A percentile compares a stretch with the other conserved stretches of the same genome.
Evolutionary conservation across 768 basidiomycete species (phyloP).

Genomic region (Basidioascus undulatus): DNA sequence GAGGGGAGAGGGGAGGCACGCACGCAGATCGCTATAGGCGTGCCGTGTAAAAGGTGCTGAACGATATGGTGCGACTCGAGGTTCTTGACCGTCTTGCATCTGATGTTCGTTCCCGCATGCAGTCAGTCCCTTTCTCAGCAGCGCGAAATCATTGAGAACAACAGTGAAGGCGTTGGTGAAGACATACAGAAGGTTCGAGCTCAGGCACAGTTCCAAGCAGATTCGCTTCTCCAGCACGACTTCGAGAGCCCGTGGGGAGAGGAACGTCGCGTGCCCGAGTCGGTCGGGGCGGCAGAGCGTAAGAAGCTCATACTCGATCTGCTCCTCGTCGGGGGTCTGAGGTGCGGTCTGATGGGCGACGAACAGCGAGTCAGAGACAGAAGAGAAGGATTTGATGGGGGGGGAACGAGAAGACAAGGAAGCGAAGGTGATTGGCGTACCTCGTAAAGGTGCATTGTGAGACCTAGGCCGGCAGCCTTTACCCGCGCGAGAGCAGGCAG

Average conservation of each 20-base stretch:
- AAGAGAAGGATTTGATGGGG: no score
- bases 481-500: constrained; percentile 29
- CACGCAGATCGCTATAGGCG: constrained; percentile 58
- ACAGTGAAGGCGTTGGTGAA: background rate
- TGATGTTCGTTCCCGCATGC: constrained; percentile 13
- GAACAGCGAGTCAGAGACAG: no score
- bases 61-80: constrained; percentile 50
- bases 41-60: constrained; percentile 35
- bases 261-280: constrained; percentile 59
- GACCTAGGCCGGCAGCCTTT: constrained; percentile 36
- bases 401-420: background rate
- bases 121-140: background rate
- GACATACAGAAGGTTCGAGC: constrained; percentile 47
- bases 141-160: background rate
- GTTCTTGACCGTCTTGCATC: constrained; percentile 40
- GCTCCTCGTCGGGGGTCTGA: no score
- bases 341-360: no score
- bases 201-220: constrained; percentile 58
- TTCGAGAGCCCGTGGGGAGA: constrained; percentile 33
- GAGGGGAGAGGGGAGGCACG: constrained; percentile 13
- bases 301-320: no score
- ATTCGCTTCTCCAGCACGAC: constrained; percentile 32
- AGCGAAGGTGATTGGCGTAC: background rate
- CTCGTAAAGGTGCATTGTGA: no score
- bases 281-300: constrained; percentile 40